Evolutionary conservation across 345 rosid species (phyloP), one percentile per base, ranked within the genome.

Genomic region (Salix dunnii): DNA sequence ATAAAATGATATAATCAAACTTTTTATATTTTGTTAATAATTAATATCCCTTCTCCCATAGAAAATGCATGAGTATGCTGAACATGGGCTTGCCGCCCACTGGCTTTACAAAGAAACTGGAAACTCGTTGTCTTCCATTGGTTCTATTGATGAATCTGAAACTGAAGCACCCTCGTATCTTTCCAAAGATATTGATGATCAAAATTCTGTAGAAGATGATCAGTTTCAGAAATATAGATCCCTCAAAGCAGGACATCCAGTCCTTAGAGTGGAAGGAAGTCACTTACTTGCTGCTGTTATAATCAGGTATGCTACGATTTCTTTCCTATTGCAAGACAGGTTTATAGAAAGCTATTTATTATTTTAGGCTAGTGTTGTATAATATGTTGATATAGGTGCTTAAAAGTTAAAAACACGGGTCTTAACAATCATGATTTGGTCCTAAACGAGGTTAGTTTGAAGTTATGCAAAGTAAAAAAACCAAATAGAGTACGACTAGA

Each of bases 81-180:
- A 91, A 75, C 89, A 91, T 84, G 95, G 92, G 65, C 91, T 89
- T 82, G 92, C 95, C 48, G 95, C 95, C n/a, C 95, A 91, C 81
- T 91, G 95, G 95, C 91, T 91, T 69, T 91, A 91, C 73, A 91
- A 91, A 81, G 95, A 91, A 88, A 82, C 86, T 71, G 90, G 84
- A 64, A 87, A 78, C 73, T 76, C 75, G 64, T 76, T 88, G 72
- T 83, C 85, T 53, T 76, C 84, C 7, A 48, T 78, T 33, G 82
- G 80, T 77, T 43, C 21, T 81, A 38, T 80, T 81, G 88, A 86
- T 82, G 87, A 86, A 68, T 78, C 84, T 76, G 90, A 89, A 63
- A 73, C 36, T 12, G 86, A 86, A 72, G 80, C 78, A 73, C 79
- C 87, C 9, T 72, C 86, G 28, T 82, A 79, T 80, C 72, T 82